Conservation (phyloP, 192 early-diverging fungal species). For the Umbelopsis ramanniana region DNA sequence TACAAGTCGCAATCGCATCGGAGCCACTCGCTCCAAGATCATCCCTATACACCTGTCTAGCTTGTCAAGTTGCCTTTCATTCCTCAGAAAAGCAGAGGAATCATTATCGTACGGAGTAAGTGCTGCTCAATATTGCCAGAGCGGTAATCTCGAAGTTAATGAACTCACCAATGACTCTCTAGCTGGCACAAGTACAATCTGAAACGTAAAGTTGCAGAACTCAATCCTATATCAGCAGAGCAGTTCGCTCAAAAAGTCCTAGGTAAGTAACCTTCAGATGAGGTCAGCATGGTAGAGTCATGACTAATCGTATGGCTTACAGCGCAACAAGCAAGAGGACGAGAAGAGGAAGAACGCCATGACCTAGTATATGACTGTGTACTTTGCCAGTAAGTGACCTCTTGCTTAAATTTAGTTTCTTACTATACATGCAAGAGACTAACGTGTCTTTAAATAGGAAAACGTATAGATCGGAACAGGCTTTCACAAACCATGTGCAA, state of each 20-base stretch:
- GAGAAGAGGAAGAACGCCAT: conserved; percentile 46
- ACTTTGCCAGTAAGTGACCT: conserved; percentile 50
- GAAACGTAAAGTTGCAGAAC: conserved; percentile 94
- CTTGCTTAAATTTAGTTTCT: not conserved
- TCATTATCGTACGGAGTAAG: conserved; percentile 88
- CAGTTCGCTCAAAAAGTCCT: conserved; percentile 82
- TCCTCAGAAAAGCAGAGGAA: conserved; percentile 89
- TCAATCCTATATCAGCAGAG: conserved; percentile 83
- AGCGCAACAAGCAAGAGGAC: conserved; percentile 67
- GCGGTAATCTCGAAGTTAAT: not conserved
- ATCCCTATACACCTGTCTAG: conserved; percentile 80
- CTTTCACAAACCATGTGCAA: conserved; percentile 84
- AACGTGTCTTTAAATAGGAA: conserved; percentile 21
- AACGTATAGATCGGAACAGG: conserved; percentile 70
- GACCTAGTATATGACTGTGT: conserved; percentile 50
- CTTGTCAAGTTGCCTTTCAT: conserved; percentile 94
- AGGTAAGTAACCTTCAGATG: conserved; percentile 19
- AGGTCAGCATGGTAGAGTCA: not conserved
- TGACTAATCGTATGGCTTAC: not conserved
- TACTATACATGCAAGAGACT: not conserved
- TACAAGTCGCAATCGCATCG: conserved; percentile 10
- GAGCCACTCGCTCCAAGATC: conserved; percentile 40
- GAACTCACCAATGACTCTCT: not conserved
- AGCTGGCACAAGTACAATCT: conserved; percentile 99
- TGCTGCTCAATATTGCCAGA: not conserved